Percentiles rank a stretch among this genome's conserved stretches.
Conservation (phyloP, 1,139 yeast genomes). For the Saccharomyces hybrid region DNA sequence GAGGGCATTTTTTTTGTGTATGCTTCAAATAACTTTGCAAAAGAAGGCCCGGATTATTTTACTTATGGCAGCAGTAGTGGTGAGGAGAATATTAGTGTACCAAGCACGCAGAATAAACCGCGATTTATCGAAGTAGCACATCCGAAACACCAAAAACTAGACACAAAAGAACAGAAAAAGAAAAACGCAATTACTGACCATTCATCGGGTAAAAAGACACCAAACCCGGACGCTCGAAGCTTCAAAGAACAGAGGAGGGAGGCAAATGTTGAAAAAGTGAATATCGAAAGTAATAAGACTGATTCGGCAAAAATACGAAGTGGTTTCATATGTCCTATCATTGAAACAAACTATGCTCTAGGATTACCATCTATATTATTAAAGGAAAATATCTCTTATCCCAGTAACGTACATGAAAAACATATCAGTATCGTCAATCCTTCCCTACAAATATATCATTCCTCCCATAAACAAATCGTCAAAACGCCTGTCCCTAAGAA, state of each 20-base stretch:
- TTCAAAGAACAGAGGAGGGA: background rate
- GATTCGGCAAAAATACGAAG: background rate
- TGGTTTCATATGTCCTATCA: background rate
- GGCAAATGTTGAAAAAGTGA: background rate
- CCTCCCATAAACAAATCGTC: constrained; percentile 10
- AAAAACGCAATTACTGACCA: background rate
- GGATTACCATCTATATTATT: background rate
- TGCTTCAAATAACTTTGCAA: constrained; percentile 9
- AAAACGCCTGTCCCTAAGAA: constrained; percentile 14
- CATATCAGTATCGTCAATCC: constrained; percentile 9
- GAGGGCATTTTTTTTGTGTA: constrained; percentile 7
- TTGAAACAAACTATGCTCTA: background rate
- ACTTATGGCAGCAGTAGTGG: constrained; percentile 5
- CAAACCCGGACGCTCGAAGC: background rate
- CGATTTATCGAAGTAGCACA: background rate
- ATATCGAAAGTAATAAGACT: background rate
- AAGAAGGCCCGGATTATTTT: constrained; percentile 16
- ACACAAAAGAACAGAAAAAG: background rate
- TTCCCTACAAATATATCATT: constrained; percentile 4
- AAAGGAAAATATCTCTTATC: background rate
- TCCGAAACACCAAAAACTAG: background rate
- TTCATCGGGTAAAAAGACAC: background rate
- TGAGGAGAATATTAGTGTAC: no score
- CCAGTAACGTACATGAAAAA: background rate
- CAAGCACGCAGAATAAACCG: background rate